These are phyloP conservation scores for Lactarius pseudohatsudake DNA, from an alignment of 768 basidiomycete species.

Conservation along the genomic window DNA sequence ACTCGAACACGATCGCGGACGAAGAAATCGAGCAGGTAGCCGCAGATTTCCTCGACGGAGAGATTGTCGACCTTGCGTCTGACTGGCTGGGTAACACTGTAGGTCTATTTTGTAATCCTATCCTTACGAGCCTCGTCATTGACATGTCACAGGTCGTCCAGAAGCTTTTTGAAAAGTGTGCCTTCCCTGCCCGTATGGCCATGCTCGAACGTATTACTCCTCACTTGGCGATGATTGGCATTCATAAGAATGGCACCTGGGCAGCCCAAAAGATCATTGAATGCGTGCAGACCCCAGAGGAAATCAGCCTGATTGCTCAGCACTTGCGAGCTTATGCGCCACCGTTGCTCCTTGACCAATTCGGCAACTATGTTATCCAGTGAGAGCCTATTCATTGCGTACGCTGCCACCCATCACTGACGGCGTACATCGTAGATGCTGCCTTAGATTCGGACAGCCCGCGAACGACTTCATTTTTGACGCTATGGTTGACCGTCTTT, in stretches of 20 bases:
- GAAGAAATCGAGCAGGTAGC: slow-evolving; percentile 92
- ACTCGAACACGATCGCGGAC: slow-evolving; percentile 79
- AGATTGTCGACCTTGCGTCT: slow-evolving; percentile 91
- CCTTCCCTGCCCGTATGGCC: slow-evolving; percentile 68
- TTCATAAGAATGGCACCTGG: slow-evolving; percentile 99
- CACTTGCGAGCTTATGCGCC: slow-evolving; percentile 90
- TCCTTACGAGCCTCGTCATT: slow-evolving; percentile 7
- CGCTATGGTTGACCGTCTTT: slow-evolving; percentile 95
- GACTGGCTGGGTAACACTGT: slow-evolving; percentile 99
- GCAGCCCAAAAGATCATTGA: slow-evolving; percentile 99
- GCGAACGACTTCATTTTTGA: slow-evolving; percentile 96
- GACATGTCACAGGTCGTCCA: slow-evolving; percentile 71
- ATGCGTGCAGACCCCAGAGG: slow-evolving; percentile 85
- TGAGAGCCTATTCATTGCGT: slow-evolving; percentile 41
- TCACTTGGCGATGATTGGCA: slow-evolving; percentile 94
- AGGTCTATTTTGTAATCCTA: slow-evolving; percentile 31
- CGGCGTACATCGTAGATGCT: slow-evolving; percentile 54
- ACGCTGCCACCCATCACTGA: slow-evolving; percentile 10
- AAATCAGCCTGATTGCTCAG: slow-evolving; percentile 79
- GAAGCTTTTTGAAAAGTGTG: slow-evolving; percentile 93
- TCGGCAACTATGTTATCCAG: slow-evolving; percentile 93
- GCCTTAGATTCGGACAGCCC: slow-evolving; percentile 86
- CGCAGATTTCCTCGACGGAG: slow-evolving; percentile 87
- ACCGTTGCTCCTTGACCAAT: slow-evolving; percentile 90
- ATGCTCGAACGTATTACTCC: slow-evolving; percentile 95